Conservation (phyloP, 495 filamentous ascomycete genomes). For the Umbilicaria muhlenbergii region DNA sequence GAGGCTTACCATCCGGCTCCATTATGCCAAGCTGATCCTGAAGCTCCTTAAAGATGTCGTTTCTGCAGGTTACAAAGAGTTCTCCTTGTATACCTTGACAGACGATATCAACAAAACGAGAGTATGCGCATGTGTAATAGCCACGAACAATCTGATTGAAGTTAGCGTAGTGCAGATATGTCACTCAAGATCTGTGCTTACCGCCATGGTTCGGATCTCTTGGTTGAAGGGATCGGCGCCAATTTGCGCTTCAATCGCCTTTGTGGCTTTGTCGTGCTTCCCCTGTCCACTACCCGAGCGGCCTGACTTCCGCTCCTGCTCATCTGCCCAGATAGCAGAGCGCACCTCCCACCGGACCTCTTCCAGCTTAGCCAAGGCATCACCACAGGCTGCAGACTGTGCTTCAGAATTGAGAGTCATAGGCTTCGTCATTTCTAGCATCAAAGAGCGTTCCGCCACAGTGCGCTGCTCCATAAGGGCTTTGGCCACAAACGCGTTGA, state of each 20-base stretch:
- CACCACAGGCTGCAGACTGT: not conserved
- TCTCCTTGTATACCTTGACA: slow-evolving; percentile 30
- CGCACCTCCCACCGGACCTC: slow-evolving; percentile 3
- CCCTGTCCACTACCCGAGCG: not conserved
- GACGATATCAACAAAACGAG: slow-evolving; percentile 31
- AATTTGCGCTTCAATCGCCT: slow-evolving; percentile 16
- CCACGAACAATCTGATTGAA: slow-evolving; percentile 23
- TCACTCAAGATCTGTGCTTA: slow-evolving; percentile 12
- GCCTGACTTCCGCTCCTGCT: slow-evolving; percentile 5
- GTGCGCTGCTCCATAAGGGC: slow-evolving; percentile 12
- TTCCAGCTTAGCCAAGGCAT: slow-evolving; percentile 2
- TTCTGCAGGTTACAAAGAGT: slow-evolving; percentile 28
- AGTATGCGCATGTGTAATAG: slow-evolving; percentile 38
- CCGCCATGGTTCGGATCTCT: slow-evolving; percentile 37
- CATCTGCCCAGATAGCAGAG: not conserved
- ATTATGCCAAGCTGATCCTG: slow-evolving; percentile 19
- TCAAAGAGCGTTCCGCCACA: not conserved
- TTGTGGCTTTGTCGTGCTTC: slow-evolving; percentile 8
- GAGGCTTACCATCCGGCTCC: slow-evolving; percentile 23
- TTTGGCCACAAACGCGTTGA: slow-evolving; percentile 16
- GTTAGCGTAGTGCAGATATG: not conserved
- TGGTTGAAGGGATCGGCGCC: slow-evolving; percentile 25
- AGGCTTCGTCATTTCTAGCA: slow-evolving; percentile 4
- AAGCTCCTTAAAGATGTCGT: slow-evolving; percentile 21
- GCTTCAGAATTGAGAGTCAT: slow-evolving; percentile 7